Evolutionary conservation across 2,329 filamentous ascomycete genomes (phyloP), one percentile per base, ranked within the genome.

Genomic region (Penicillium sp.): DNA sequence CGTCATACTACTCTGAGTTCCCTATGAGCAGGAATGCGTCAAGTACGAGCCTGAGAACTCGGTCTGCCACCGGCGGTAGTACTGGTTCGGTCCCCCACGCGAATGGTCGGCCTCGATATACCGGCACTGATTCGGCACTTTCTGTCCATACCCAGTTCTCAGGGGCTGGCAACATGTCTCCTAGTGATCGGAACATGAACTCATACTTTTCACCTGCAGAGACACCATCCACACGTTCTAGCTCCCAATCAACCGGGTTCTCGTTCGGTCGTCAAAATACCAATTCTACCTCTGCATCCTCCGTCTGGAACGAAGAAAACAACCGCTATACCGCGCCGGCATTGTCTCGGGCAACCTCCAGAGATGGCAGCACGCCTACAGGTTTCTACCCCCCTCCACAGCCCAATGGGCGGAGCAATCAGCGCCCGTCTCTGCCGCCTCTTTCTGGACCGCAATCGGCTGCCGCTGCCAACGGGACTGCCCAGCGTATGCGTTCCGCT

Each of bases 121-220:
- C 21, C 10, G 76, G 90, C 57, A 84, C 84, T 29, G 80, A 82
- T 62, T 76, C 82, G 24, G 74, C 84, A 42, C 82, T 96, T 45
- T 91, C 86, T 59, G 76, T 97, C 26, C 90, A 93, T 67, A 79
- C 78, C 19, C 82, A 85, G 66, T 79, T 84, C 64, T 70, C 82
- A n/a, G 59, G 55, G 16, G 71, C 66, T 54, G 75, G 74, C 26
- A 75, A 72, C 55, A 74, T 78, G 52, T 90, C 89, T 14, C 89
- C 90, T 1, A 79, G 81, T 26, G 80, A 84, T 21, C 82, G 84
- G 51, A 81, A 79, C 35, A 84, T 81, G n/a, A 91, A 92, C 57
- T 97, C 93, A 3, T 98, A 97, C 76, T 99, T 99, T 75, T 98
- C 93, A 0, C 95, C 95, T 0, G 84, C 83, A 33, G 93, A 97